Evolutionary conservation across 2,329 filamentous ascomycete genomes (phyloP).

Genomic region (Botrytis deweyae): DNA sequence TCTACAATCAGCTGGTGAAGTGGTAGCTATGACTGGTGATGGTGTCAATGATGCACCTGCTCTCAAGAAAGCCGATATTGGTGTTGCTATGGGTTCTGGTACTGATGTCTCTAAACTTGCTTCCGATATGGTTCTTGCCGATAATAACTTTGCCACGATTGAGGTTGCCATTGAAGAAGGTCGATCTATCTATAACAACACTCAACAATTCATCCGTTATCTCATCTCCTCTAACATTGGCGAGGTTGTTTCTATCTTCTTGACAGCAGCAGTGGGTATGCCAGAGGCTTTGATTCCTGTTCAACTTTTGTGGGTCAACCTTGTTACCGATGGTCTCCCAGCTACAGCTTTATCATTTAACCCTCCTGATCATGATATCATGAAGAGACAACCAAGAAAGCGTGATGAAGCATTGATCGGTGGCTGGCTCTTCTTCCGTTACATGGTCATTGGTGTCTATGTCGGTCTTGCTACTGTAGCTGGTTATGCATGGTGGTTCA

Average conservation of each 20-base stretch:
- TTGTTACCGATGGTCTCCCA: conserved; percentile 95
- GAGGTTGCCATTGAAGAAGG: conserved; percentile 95
- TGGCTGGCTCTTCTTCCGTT: conserved; percentile 96
- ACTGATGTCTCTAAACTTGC: conserved; percentile 96
- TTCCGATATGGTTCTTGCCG: conserved; percentile 96
- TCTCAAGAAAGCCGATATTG: conserved; percentile 97
- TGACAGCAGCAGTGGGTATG: conserved; percentile 95
- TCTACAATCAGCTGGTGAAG: conserved; percentile 86
- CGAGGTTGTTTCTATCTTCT: conserved; percentile 97
- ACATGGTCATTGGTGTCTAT: conserved; percentile 93
- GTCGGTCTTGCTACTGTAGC: conserved; percentile 93
- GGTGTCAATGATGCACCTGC: conserved; percentile 98
- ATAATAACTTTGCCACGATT: conserved; percentile 99
- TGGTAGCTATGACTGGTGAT: conserved; percentile 98
- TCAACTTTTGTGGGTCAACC: conserved; percentile 97
- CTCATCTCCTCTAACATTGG: conserved; percentile 99
- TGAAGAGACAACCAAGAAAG: conserved; percentile 88
- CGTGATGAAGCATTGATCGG: conserved; percentile 89
- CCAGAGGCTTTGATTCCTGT: conserved; percentile 96
- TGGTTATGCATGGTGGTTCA: conserved; percentile 99
- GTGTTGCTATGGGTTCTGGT: conserved; percentile 97
- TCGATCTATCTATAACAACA: conserved; percentile 99
- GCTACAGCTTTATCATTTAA: conserved; percentile 98
- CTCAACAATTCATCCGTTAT: conserved; percentile 98
- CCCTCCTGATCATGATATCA: conserved; percentile 96